Evolutionary conservation across 495 filamentous ascomycete species (phyloP).

Genomic region (Daldinia loculata): DNA sequence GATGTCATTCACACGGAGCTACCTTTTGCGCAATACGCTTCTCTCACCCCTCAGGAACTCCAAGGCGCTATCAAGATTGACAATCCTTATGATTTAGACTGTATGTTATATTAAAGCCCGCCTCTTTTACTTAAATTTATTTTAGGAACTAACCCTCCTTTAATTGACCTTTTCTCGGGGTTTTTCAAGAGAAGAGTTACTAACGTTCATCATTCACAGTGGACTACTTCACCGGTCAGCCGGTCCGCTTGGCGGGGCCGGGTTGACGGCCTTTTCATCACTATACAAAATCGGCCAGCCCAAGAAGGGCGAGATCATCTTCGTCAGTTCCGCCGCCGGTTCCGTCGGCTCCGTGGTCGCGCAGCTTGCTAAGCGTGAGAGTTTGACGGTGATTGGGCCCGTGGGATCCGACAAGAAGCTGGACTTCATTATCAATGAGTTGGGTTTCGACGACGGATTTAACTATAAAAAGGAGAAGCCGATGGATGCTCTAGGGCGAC

Average conservation of each 20-base stretch:
- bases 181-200: background rate
- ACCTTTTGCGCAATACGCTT: too few species aligned
- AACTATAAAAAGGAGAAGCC: too few species aligned
- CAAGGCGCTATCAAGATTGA: slow-evolving; percentile 52
- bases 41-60: too few species aligned
- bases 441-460: too few species aligned
- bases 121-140: background rate
- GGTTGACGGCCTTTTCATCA: slow-evolving; percentile 80
- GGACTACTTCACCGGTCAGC: slow-evolving; percentile 71
- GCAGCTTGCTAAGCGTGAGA: slow-evolving; percentile 87
- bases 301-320: slow-evolving; percentile 87
- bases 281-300: slow-evolving; percentile 85
- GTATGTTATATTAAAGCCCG: background rate
- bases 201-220: slow-evolving; percentile 13
- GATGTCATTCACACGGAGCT: too few species aligned
- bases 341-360: slow-evolving; percentile 87
- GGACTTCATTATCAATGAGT: too few species aligned
- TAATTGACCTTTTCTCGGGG: background rate
- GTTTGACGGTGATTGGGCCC: slow-evolving; percentile 52
- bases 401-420: too few species aligned
- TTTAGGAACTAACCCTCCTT: background rate
- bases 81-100: slow-evolving; percentile 68
- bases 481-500: too few species aligned
- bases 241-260: slow-evolving; percentile 83
- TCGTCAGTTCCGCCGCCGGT: slow-evolving; percentile 80